Conservation (phyloP, 202 grass and related monocot species). For the Setaria italica region DNA sequence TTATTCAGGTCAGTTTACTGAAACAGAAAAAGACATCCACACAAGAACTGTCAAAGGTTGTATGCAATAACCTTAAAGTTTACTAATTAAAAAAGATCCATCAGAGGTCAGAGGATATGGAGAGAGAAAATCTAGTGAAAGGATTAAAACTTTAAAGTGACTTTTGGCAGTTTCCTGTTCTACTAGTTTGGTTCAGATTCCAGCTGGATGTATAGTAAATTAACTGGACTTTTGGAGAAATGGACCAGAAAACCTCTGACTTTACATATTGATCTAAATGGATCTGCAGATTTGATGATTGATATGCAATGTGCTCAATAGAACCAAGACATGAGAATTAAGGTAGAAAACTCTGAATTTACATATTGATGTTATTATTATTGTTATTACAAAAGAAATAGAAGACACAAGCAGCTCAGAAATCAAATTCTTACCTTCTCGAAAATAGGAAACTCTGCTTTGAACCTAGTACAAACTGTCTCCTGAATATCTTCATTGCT, state of each 20-base stretch:
- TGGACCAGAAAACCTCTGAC: neutral
- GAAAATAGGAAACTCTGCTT: slow-evolving; percentile 77
- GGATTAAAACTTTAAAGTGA: neutral
- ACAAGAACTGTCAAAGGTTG: neutral
- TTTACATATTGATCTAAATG: neutral
- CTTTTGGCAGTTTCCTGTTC: neutral
- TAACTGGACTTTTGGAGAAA: neutral
- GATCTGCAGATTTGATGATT: neutral
- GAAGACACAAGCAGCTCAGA: neutral
- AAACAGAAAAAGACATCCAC: neutral
- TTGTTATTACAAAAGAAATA: neutral
- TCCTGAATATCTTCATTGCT: slow-evolving; percentile 69
- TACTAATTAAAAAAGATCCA: neutral
- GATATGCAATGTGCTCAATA: neutral
- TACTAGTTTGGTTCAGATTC: neutral
- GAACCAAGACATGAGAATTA: neutral
- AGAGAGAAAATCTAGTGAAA: neutral
- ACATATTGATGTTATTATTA: neutral
- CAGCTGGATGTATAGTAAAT: neutral
- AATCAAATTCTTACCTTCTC: slow-evolving; percentile 52
- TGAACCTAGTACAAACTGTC: slow-evolving; percentile 66
- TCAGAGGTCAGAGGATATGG: neutral
- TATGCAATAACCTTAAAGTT: neutral
- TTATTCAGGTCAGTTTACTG: neutral
- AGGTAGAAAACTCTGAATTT: neutral